Evolutionary conservation across 257 asterid genomes (phyloP).

Genomic region (Vinca minor): DNA sequence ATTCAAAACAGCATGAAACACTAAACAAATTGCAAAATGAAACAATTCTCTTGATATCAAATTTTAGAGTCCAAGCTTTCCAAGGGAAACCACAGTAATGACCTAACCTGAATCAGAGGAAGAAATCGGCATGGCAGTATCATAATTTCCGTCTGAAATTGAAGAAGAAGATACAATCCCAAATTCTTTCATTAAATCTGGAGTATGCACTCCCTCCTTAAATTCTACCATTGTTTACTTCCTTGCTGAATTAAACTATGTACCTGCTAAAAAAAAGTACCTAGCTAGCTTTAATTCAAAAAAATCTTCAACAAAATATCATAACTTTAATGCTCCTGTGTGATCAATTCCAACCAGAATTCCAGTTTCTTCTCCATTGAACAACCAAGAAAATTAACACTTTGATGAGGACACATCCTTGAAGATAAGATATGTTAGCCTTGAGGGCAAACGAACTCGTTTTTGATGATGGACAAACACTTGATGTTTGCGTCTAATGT

Average conservation of each 20-base stretch:
- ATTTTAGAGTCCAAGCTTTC: no score
- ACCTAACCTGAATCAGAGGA: slow-evolving; percentile 37
- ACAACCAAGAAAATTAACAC: not conserved
- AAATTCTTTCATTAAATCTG: not conserved
- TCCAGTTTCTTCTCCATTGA: not conserved
- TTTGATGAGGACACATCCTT: no score
- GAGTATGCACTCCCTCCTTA: slow-evolving; percentile 23
- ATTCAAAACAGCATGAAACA: not conserved
- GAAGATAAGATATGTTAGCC: no score
- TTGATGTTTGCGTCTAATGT: no score
- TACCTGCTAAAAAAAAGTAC: not conserved
- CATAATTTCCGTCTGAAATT: slow-evolving; percentile 41
- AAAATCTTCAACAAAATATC: no score
- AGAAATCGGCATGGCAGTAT: slow-evolving; percentile 28
- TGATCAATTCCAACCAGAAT: not conserved
- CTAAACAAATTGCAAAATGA: not conserved
- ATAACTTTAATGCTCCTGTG: not conserved
- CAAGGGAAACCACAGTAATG: not conserved
- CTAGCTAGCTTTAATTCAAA: no score
- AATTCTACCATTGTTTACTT: slow-evolving; percentile 33
- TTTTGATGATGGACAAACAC: no score
- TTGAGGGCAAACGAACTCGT: no score
- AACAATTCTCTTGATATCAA: no score
- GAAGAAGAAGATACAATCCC: slow-evolving; percentile 30
- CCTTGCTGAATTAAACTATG: slow-evolving; percentile 1